phyloP scores from a whole-genome alignment of 305 asterid species.

The Fraxinus platypoda region DNA sequence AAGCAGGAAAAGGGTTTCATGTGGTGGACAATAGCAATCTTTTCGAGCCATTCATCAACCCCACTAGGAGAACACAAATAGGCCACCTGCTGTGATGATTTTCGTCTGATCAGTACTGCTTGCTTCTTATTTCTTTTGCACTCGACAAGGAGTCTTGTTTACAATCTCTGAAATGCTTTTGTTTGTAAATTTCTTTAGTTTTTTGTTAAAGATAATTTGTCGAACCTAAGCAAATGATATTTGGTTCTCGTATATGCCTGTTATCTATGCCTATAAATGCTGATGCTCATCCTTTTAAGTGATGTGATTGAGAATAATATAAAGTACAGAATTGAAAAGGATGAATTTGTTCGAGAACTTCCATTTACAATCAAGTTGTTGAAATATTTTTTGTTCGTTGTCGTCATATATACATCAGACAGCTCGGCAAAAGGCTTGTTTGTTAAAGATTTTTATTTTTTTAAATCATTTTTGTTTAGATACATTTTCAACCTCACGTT shows the following conservation, averaged over 20 bases:
- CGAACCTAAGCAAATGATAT: neutral
- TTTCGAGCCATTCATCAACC: neutral
- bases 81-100: neutral
- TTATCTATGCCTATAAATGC: neutral
- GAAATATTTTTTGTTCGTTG: neutral
- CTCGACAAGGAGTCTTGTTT: neutral
- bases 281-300: neutral
- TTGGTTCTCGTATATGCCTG: neutral
- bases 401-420: neutral
- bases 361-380: neutral
- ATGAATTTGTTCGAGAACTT: neutral
- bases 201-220: neutral
- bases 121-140: neutral
- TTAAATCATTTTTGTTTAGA: too few species aligned
- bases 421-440: neutral
- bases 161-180: neutral
- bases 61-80: neutral
- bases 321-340: neutral
- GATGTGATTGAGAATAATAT: neutral
- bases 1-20: slow-evolving; percentile 54
- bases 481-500: neutral
- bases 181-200: neutral
- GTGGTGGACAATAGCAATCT: neutral
- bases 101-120: neutral
- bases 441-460: neutral